Percentiles rank a stretch among this genome's conserved stretches.
Conservation (phyloP, 495 filamentous ascomycete genomes). For the Talaromyces nanjingensis region DNA sequence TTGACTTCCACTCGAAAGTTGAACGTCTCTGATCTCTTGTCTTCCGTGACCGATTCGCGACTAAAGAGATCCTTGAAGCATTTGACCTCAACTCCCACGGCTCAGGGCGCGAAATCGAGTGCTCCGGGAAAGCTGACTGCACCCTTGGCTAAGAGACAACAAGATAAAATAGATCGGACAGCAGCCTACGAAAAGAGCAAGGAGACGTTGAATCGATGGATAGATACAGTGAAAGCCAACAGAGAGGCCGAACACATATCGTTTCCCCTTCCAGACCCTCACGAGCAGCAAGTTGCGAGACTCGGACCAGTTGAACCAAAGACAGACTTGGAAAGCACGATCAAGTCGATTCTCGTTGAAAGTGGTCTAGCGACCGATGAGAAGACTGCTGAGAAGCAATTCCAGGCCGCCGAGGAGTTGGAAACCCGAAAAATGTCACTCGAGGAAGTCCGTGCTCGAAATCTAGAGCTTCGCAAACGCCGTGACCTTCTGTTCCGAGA, state of each 20-base stretch:
- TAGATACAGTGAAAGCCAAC: conserved; percentile 90
- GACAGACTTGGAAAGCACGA: conserved; percentile 76
- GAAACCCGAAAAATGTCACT: conserved; percentile 56
- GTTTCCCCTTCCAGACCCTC: conserved; percentile 80
- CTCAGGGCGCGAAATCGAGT: conserved; percentile 42
- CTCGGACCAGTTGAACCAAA: conserved; percentile 50
- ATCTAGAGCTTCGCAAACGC: conserved; percentile 68
- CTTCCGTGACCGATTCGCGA: conserved; percentile 64
- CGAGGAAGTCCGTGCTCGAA: conserved; percentile 66
- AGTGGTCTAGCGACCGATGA: conserved; percentile 62
- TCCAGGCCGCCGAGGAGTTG: conserved; percentile 65
- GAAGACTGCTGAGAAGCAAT: conserved; percentile 55
- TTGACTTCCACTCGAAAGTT: conserved; percentile 60
- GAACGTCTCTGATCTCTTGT: conserved; percentile 70
- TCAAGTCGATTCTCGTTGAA: conserved; percentile 80
- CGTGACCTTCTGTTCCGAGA: conserved; percentile 89
- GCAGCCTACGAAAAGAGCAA: conserved; percentile 89
- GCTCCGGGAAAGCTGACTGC: conserved; percentile 70
- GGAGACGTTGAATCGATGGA: conserved; percentile 83
- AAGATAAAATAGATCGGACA: conserved; percentile 76
- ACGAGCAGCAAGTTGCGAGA: conserved; percentile 38
- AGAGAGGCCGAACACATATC: conserved; percentile 82
- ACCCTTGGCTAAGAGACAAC: conserved; percentile 81
- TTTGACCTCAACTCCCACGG: conserved; percentile 36
- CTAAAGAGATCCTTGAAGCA: conserved; percentile 76